Evolutionary conservation across 257 asterid species (phyloP).

Genomic region (Primulina eburnea): DNA sequence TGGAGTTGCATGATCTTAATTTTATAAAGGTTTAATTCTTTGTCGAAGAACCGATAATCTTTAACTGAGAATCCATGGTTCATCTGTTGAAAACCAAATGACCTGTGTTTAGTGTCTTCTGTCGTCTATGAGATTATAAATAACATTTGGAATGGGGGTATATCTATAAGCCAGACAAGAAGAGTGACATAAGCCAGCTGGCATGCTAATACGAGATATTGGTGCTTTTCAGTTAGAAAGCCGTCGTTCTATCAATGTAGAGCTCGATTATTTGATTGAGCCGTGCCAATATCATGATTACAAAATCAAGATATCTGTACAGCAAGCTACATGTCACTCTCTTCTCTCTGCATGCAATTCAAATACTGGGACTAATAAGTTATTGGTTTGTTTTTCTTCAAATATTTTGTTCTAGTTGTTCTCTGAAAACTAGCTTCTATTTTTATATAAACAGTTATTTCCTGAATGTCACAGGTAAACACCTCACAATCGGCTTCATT

Average conservation of each 20-base stretch:
- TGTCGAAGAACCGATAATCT: neutral
- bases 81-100: neutral
- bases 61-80: neutral
- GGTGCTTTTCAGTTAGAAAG: slow-evolving; percentile 96
- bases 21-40: neutral
- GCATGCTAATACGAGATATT: slow-evolving; percentile 57
- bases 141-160: neutral
- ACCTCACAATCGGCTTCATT: slow-evolving; percentile 3
- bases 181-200: slow-evolving; percentile 18
- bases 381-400: slow-evolving; percentile 1
- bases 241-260: slow-evolving; percentile 43
- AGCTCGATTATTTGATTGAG: slow-evolving; percentile 87
- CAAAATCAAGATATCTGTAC: slow-evolving; percentile 8
- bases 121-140: neutral
- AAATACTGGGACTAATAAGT: slow-evolving; percentile 19
- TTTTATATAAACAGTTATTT: too few relatives aligned
- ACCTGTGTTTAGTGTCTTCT: neutral
- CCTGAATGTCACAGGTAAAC: slow-evolving; percentile 4
- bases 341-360: slow-evolving; percentile 24
- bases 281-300: slow-evolving; percentile 99
- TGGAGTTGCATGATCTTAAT: neutral
- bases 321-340: slow-evolving; percentile 17
- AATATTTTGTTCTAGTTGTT: neutral
- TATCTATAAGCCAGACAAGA: slow-evolving; percentile 5
- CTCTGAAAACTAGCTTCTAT: neutral